These are phyloP conservation scores for Exophiala lecanii-corni DNA, from an alignment of 2,329 filamentous ascomycete species.

Conservation along the genomic window DNA sequence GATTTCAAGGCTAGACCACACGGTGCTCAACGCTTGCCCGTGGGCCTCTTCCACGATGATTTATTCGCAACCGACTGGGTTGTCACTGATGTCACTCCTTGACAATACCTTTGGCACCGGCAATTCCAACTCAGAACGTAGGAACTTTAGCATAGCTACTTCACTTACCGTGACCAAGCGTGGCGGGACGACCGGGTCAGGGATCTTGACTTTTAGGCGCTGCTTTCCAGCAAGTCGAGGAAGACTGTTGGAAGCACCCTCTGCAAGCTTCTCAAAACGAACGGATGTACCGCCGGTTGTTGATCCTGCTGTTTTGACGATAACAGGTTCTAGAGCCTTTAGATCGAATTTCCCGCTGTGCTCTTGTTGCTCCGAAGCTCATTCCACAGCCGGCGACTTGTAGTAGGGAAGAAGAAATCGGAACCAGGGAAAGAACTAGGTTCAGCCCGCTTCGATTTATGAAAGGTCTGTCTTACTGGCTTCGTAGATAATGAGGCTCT, in stretches of 20 bases:
- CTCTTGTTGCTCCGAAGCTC: conserved; percentile 3
- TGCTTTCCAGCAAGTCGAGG: conserved; percentile 24
- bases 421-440: too few relatives aligned
- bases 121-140: conserved; percentile 29
- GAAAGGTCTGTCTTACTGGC: too few relatives aligned
- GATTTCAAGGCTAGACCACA: conserved; percentile 30
- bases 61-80: conserved; percentile 37
- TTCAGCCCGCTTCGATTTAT: too few relatives aligned
- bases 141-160: conserved; percentile 35
- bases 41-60: conserved; percentile 36
- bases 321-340: conserved; percentile 7
- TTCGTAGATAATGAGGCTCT: too few relatives aligned
- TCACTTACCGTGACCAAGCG: conserved; percentile 33
- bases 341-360: conserved; percentile 7
- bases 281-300: neutral
- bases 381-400: conserved; percentile 7
- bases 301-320: conserved; percentile 1
- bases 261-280: conserved; percentile 27
- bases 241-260: conserved; percentile 31
- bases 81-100: conserved; percentile 33
- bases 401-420: too few relatives aligned
- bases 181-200: conserved; percentile 14
- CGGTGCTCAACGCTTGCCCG: conserved; percentile 32
- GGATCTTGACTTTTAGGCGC: conserved; percentile 17
- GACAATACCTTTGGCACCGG: conserved; percentile 35